Base-by-base conservation (phyloP, 2,329 filamentous ascomycete genomes). In the Falciphora oryzae region DNA sequence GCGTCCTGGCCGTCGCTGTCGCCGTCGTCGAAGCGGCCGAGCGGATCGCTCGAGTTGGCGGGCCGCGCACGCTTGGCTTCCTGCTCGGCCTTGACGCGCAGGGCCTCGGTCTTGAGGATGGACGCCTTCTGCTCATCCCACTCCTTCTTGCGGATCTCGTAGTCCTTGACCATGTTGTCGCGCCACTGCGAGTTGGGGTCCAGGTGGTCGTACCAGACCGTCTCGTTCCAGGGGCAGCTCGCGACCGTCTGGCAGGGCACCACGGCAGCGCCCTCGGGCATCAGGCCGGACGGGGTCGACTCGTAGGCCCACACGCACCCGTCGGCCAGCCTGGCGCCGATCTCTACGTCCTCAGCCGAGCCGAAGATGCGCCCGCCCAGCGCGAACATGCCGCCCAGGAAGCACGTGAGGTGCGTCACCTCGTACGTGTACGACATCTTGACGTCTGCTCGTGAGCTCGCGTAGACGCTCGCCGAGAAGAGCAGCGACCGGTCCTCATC, bases 281-380 rank as follows among this genome's bases (percentile, higher is more conserved):
- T 90, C 65, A 91, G 81, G 22, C 88, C 88, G 1, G 80, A 81
- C 0, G 79, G 75, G 44, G 83, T 88, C 31, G 78, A 77, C 67
- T 84, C 81, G 71, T 91, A 90, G 13, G 87, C 86, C 88, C 88
- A 90, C 4, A 88, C 86, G 68, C 88, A 90, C 14, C 87, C 88
- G 65, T 89, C 85, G 0, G 87, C 82, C n/a, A 90, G 81, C 71
- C 83, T 84, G 72, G 82, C 82, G 28, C 81, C 88, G 32, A 85
- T 80, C 68, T 87, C 84, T n/a, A 90, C 76, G 70, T 90, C 87
- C 29, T 82, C 79, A 2, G 82, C 79, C 1, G 80, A 76, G 11
- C 80, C 78, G 67, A 89, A 89, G 57, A 89, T 82, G 71, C 85
- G 87, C 58, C 85, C 85, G 38, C 84, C 85, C 69, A 90, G 77